Percentiles rank a stretch among this genome's conserved stretches.
phyloP scores from a whole-genome alignment of 345 rosid genomes.

The Rhodamnia rubescens region DNA sequence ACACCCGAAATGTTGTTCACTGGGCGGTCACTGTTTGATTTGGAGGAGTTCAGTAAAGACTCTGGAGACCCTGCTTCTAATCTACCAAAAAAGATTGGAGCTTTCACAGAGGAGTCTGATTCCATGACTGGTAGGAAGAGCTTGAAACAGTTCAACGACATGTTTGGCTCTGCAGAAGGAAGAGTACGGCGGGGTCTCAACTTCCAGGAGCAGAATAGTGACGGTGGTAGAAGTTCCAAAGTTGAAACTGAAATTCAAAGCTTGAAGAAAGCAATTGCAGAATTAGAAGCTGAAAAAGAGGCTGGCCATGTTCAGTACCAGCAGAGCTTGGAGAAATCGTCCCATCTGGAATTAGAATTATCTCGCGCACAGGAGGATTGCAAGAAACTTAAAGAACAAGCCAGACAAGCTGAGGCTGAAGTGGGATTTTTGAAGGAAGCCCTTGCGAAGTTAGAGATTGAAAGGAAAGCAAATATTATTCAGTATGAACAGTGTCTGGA shows the following conservation, averaged over 20 bases:
- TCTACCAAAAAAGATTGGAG: constrained; percentile 41
- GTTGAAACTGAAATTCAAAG: constrained; percentile 67
- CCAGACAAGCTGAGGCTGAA: constrained; percentile 71
- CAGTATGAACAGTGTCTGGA: constrained; percentile 67
- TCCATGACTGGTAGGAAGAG: constrained; percentile 38
- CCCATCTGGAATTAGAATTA: constrained; percentile 63
- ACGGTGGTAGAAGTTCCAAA: constrained; percentile 38
- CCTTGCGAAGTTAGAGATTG: constrained; percentile 46
- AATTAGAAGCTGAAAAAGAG: constrained; percentile 86
- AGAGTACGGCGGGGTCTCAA: constrained; percentile 67
- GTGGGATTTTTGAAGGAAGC: constrained; percentile 53
- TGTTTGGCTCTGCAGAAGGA: constrained; percentile 41
- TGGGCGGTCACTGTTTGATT: constrained; percentile 30
- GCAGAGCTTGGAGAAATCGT: constrained; percentile 57
- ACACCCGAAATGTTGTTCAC: constrained; percentile 61
- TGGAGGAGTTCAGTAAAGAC: constrained; percentile 49
- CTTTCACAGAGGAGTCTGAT: constrained; percentile 53
- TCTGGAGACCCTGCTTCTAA: constrained; percentile 43
- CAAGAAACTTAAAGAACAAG: constrained; percentile 44
- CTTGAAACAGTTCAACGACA: constrained; percentile 38
- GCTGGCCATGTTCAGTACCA: constrained; percentile 62
- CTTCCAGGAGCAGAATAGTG: constrained; percentile 52
- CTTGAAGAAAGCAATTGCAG: constrained; percentile 69
- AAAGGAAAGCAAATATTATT: constrained; percentile 49
- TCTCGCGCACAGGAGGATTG: constrained; percentile 64